Conservation (phyloP, 1,139 yeast genomes). For the Torulaspora globosa region DNA sequence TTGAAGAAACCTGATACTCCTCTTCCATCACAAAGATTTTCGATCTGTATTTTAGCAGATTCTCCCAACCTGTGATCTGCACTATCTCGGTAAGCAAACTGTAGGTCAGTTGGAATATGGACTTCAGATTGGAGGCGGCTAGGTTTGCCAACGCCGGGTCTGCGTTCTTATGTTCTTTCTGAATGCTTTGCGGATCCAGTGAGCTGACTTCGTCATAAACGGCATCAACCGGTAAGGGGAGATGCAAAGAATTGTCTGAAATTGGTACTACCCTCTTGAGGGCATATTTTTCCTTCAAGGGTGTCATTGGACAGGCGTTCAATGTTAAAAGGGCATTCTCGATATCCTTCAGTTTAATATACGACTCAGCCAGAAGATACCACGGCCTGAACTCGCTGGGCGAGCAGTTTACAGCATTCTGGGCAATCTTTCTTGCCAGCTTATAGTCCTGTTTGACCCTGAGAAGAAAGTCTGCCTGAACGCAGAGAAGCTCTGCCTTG, state of each 20-base stretch:
- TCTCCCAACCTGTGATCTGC: constrained; percentile 85
- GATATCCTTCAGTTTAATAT: constrained; percentile 71
- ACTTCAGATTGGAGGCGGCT: constrained; percentile 80
- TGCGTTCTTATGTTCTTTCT: constrained; percentile 51
- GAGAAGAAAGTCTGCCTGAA: constrained; percentile 73
- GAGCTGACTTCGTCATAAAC: constrained; percentile 54
- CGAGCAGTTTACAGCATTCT: constrained; percentile 76
- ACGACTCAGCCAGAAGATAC: constrained; percentile 72
- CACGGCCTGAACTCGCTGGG: constrained; percentile 95
- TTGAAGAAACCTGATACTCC: constrained; percentile 49
- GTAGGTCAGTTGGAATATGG: constrained; percentile 84
- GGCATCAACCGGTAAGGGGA: constrained; percentile 85
- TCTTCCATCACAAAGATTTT: constrained; percentile 96
- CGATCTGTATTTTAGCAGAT: constrained; percentile 74
- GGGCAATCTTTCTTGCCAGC: constrained; percentile 73
- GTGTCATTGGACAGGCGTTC: constrained; percentile 93
- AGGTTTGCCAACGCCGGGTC: constrained; percentile 71
- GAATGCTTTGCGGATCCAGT: constrained; percentile 50
- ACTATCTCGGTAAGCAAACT: constrained; percentile 75
- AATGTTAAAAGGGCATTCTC: constrained; percentile 81
- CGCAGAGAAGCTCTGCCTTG: constrained; percentile 32
- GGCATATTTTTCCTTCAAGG: constrained; percentile 73
- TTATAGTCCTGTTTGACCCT: constrained; percentile 61
- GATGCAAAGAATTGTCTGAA: constrained; percentile 44
- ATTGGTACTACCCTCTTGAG: constrained; percentile 40